These are phyloP conservation scores for Sindora glabra DNA, from an alignment of 306 rosid genomes.

Conservation along the genomic window DNA sequence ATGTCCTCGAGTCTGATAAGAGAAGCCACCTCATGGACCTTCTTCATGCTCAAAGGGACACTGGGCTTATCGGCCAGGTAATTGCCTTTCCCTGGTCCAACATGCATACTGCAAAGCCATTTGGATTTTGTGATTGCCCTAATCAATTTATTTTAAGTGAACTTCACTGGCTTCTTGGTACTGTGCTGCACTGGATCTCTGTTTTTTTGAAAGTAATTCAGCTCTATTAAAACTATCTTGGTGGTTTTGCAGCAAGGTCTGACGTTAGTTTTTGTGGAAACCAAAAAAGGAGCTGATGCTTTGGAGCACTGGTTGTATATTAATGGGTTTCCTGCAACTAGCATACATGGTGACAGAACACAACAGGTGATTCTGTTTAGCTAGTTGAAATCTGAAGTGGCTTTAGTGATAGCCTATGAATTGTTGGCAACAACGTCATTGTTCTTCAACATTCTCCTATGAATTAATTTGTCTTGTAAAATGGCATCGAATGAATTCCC, in stretches of 20 bases:
- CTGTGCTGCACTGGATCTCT: background rate
- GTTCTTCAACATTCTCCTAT: background rate
- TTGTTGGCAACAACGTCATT: too few relatives aligned
- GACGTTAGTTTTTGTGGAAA: constrained; percentile 94
- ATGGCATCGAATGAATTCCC: too few relatives aligned
- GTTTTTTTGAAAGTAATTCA: background rate
- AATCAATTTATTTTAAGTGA: background rate
- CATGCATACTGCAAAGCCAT: background rate
- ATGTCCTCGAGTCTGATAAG: constrained; percentile 82
- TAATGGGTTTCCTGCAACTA: constrained; percentile 90
- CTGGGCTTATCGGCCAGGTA: constrained; percentile 70
- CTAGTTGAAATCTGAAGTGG: constrained; percentile 3
- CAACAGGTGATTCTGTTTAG: constrained; percentile 56
- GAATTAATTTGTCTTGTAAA: background rate
- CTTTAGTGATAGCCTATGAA: too few relatives aligned
- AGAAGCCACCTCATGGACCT: constrained; percentile 98
- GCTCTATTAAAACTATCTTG: constrained; percentile 5
- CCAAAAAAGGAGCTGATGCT: constrained; percentile 95
- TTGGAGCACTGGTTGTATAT: constrained; percentile 81
- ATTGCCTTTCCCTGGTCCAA: constrained; percentile 6
- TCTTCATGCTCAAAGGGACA: constrained; percentile 91
- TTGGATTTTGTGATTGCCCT: background rate
- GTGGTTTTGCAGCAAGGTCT: constrained; percentile 66
- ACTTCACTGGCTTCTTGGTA: background rate
- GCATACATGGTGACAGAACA: constrained; percentile 93